phyloP scores from a whole-genome alignment of 768 basidiomycete genomes.

The Leccinum uliginosum region DNA sequence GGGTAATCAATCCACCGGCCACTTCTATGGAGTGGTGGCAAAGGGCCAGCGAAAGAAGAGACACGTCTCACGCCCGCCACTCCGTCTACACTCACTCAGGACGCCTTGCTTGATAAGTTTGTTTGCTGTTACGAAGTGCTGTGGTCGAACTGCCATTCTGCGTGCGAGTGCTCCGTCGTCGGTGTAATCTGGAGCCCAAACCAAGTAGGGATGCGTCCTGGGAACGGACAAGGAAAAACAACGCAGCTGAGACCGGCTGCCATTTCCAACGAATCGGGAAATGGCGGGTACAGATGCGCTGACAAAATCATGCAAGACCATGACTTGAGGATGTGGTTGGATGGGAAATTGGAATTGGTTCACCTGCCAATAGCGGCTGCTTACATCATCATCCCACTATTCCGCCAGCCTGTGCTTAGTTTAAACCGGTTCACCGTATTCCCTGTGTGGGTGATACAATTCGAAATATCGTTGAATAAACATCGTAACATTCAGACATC shows the following conservation, averaged over 20 bases:
- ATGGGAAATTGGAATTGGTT: background rate
- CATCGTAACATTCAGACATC: background rate
- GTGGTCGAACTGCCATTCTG: conserved; percentile 51
- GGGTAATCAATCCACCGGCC: conserved; percentile 55
- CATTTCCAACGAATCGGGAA: background rate
- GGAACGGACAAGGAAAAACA: conserved; percentile 8
- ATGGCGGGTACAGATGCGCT: background rate
- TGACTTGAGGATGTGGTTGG: background rate
- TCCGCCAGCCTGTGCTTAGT: no score
- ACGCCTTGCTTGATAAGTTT: conserved; percentile 39
- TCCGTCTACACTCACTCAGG: conserved; percentile 40
- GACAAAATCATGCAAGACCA: no score
- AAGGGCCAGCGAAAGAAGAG: conserved; percentile 6
- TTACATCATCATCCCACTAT: no score
- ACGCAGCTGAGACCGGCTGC: conserved; percentile 4
- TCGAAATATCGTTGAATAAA: background rate
- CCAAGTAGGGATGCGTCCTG: conserved; percentile 30
- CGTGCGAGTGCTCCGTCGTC: conserved; percentile 53
- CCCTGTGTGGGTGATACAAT: background rate
- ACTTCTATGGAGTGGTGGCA: conserved; percentile 32
- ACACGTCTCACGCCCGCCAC: conserved; percentile 4
- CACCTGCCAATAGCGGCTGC: no score
- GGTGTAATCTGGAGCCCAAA: conserved; percentile 65
- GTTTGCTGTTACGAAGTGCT: conserved; percentile 48
- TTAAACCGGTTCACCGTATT: background rate